Percentiles rank a stretch among this genome's conserved stretches.
Evolutionary conservation across 768 basidiomycete species (phyloP).

Genomic region (Inosperma sp.): DNA sequence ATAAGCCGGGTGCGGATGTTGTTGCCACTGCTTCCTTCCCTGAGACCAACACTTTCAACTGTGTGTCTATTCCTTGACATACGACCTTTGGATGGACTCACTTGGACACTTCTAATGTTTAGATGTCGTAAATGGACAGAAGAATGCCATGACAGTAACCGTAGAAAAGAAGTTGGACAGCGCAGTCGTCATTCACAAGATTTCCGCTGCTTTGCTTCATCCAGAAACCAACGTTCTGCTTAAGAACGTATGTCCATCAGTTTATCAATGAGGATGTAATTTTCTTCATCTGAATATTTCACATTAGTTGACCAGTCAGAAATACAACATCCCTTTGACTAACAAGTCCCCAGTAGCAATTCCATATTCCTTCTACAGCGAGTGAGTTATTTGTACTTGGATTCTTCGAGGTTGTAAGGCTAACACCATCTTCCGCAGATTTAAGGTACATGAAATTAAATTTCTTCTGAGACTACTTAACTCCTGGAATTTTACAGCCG

Average conservation of each 20-base stretch:
- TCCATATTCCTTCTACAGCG: constrained; percentile 75
- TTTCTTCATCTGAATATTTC: not conserved
- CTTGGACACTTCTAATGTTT: constrained; percentile 15
- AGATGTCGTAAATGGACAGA: constrained; percentile 85
- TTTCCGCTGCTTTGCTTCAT: constrained; percentile 65
- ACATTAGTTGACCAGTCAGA: constrained; percentile 52
- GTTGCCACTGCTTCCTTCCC: constrained; percentile 54
- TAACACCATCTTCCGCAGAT: constrained; percentile 38
- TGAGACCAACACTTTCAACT: constrained; percentile 70
- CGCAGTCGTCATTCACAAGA: constrained; percentile 62
- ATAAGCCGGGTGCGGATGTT: too few species aligned
- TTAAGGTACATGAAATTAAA: constrained; percentile 44
- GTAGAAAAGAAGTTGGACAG: constrained; percentile 74
- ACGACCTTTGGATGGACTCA: constrained; percentile 11
- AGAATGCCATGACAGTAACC: constrained; percentile 57
- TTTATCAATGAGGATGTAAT: not conserved
- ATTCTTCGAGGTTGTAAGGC: constrained; percentile 3
- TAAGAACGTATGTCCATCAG: constrained; percentile 54
- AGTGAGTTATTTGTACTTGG: constrained; percentile 46
- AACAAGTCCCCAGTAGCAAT: constrained; percentile 57
- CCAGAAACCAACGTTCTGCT: constrained; percentile 57
- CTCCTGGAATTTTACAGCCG: constrained; percentile 41
- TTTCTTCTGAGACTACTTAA: not conserved
- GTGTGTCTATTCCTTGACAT: constrained; percentile 32
- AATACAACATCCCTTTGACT: constrained; percentile 49